A percentile compares a stretch with the other conserved stretches of the same genome.
Evolutionary conservation across 441 rosid species (phyloP).

Genomic region (Croton setiger): DNA sequence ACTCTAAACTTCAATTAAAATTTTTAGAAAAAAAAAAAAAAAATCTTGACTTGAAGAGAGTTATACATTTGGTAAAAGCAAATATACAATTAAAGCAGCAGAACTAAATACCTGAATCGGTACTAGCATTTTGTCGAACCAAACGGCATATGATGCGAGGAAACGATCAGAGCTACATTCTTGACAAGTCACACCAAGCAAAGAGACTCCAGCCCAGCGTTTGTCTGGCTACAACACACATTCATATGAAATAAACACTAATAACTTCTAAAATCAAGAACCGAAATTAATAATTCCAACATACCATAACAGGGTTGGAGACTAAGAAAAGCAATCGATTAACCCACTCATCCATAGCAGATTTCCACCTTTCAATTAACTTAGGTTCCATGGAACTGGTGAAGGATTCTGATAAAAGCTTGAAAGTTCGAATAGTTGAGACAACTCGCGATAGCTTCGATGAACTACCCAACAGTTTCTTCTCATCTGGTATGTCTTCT

Average conservation of each 20-base stretch:
- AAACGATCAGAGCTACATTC: slow-evolving; percentile 72
- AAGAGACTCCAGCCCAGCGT: slow-evolving; percentile 73
- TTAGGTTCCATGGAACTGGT: slow-evolving; percentile 32
- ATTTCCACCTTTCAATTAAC: slow-evolving; percentile 41
- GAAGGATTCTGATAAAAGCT: slow-evolving; percentile 48
- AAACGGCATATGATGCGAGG: slow-evolving; percentile 47
- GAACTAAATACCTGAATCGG: slow-evolving; percentile 49
- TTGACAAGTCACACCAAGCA: slow-evolving; percentile 78
- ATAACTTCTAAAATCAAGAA: not conserved
- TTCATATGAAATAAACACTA: not conserved
- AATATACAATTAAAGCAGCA: not conserved
- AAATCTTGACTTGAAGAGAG: too few relatives aligned
- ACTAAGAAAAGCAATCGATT: slow-evolving; percentile 40
- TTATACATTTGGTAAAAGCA: not conserved
- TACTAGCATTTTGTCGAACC: slow-evolving; percentile 58
- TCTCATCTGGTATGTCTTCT: slow-evolving; percentile 58
- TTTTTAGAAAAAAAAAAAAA: too few relatives aligned
- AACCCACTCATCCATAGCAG: slow-evolving; percentile 73
- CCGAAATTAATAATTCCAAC: not conserved
- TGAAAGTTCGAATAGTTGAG: slow-evolving; percentile 40
- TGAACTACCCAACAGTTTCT: slow-evolving; percentile 36
- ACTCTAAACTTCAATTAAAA: too few relatives aligned
- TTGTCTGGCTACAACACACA: slow-evolving; percentile 65
- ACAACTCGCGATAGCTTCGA: slow-evolving; percentile 42
- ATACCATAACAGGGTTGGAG: slow-evolving; percentile 49